Conservation (phyloP, 2,329 filamentous ascomycete species). For the Hymenoscyphus fructigenus region DNA sequence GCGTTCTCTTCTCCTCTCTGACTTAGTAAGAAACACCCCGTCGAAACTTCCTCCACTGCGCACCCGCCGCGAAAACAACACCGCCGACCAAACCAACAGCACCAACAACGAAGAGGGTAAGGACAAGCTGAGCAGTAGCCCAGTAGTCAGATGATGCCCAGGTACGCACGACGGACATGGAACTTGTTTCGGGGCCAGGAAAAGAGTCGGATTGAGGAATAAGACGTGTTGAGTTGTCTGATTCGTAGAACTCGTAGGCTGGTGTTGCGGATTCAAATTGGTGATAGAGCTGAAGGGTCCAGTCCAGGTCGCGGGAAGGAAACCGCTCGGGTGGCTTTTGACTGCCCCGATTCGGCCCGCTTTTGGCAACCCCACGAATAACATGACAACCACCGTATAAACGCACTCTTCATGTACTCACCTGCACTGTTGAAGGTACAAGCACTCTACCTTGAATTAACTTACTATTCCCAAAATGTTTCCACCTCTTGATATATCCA, state of each 20-base stretch:
- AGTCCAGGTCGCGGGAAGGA: too few relatives aligned
- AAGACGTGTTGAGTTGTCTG: background rate
- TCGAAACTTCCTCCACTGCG: background rate
- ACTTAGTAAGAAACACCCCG: background rate
- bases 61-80: background rate
- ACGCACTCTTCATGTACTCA: too few relatives aligned
- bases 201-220: background rate
- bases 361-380: too few relatives aligned
- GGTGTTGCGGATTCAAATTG: background rate
- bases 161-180: background rate
- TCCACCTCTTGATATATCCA: background rate
- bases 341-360: too few relatives aligned
- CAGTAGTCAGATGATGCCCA: slow-evolving; percentile 3
- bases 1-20: background rate
- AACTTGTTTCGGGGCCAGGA: background rate
- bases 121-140: background rate
- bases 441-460: too few relatives aligned
- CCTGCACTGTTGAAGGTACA: too few relatives aligned
- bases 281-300: too few relatives aligned
- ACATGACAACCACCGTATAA: too few relatives aligned
- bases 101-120: background rate
- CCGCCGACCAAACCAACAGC: background rate
- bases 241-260: background rate
- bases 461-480: background rate
- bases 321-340: too few relatives aligned